A percentile compares a stretch with the other conserved stretches of the same genome.
Conservation (phyloP, 2,329 filamentous ascomycete genomes). For the Trichophyton rubrum region DNA sequence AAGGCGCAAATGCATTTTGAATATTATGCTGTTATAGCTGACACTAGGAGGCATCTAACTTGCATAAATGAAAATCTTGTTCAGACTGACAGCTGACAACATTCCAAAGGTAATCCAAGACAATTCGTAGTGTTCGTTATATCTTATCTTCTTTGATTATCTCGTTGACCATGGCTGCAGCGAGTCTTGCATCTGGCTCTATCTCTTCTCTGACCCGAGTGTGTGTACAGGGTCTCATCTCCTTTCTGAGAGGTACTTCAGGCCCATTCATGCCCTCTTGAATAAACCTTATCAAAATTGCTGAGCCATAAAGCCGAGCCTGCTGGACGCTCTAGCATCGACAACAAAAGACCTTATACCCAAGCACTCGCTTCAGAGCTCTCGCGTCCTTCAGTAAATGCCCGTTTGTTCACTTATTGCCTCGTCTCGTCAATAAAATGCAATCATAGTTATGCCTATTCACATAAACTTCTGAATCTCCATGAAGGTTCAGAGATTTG, state of each 20-base stretch:
- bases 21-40: not conserved
- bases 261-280: too few relatives aligned
- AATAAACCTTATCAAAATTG: too few relatives aligned
- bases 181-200: slow-evolving; percentile 41
- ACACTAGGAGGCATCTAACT: not conserved
- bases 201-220: slow-evolving; percentile 36
- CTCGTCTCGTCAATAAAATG: too few relatives aligned
- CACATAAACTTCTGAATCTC: not conserved
- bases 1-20: not conserved
- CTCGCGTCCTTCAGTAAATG: too few relatives aligned
- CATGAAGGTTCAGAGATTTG: not conserved
- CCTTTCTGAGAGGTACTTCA: too few relatives aligned
- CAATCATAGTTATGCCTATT: not conserved
- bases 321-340: too few relatives aligned
- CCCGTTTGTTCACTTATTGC: too few relatives aligned
- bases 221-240: slow-evolving; percentile 28
- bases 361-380: too few relatives aligned
- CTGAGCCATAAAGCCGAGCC: too few relatives aligned
- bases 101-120: not conserved
- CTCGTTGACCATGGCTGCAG: slow-evolving; percentile 41
- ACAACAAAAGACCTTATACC: too few relatives aligned
- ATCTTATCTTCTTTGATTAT: not conserved
- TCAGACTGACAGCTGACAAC: not conserved
- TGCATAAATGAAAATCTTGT: not conserved
- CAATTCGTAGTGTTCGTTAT: not conserved